Evolutionary conservation across 805 yeast species (phyloP).

Genomic region (Myxozyma mucilagina): DNA sequence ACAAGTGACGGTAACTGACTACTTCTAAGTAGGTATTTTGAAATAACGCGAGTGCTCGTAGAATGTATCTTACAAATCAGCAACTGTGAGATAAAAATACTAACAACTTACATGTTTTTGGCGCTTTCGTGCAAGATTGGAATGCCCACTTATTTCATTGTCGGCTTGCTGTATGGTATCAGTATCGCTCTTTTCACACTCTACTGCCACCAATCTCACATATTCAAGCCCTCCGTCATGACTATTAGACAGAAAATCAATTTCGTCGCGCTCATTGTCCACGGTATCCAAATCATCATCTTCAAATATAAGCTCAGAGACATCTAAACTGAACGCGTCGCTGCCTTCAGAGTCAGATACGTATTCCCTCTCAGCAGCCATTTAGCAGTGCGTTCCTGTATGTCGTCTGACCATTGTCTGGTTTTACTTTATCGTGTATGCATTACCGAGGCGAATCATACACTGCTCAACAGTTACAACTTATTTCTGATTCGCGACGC

Average conservation of each 20-base stretch:
- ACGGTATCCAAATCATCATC: neutral
- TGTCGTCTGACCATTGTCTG: neutral
- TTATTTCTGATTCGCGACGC: too few relatives aligned
- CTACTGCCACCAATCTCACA: neutral
- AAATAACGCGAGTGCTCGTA: neutral
- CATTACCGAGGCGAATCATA: neutral
- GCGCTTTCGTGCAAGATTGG: neutral
- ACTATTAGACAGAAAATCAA: slow-evolving; percentile 9
- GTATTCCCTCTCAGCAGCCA: slow-evolving; percentile 23
- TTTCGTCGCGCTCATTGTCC: slow-evolving; percentile 11
- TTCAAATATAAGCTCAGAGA: slow-evolving; percentile 1
- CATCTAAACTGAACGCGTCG: slow-evolving; percentile 2
- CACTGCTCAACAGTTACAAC: neutral
- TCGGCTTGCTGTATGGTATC: neutral
- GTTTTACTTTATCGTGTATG: neutral
- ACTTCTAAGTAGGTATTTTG: neutral
- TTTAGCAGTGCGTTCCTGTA: neutral
- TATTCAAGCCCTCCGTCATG: neutral
- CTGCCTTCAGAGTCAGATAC: slow-evolving; percentile 30
- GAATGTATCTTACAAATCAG: neutral
- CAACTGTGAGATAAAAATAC: neutral
- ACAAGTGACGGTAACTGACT: neutral
- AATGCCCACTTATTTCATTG: neutral
- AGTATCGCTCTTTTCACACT: neutral
- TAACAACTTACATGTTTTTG: neutral